A percentile compares a stretch with the other conserved stretches of the same genome.
Conservation (phyloP, 2,329 filamentous ascomycete species). For the Hypocrella siamensis region DNA sequence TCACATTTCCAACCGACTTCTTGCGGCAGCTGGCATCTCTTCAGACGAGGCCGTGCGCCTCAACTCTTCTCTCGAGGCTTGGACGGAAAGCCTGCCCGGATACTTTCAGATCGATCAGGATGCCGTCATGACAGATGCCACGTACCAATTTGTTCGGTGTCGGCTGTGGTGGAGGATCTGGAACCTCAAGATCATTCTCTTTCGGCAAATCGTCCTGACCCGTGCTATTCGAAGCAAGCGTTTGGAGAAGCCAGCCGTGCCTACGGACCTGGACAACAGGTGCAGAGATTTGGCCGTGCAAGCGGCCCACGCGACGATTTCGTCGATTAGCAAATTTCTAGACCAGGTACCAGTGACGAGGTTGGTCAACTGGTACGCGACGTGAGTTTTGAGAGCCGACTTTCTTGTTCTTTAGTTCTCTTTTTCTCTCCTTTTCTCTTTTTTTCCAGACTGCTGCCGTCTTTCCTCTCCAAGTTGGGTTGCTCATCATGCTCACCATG, state of each 20-base stretch:
- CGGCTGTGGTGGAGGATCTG: conserved; percentile 17
- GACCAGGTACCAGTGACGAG: conserved; percentile 7
- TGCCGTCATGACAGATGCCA: conserved; percentile 5
- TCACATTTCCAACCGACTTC: conserved; percentile 14
- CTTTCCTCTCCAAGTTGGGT: not conserved
- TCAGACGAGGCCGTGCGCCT: conserved; percentile 11
- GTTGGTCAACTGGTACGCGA: conserved; percentile 16
- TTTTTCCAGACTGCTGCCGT: not conserved
- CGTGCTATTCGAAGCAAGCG: conserved; percentile 9
- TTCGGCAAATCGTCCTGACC: conserved; percentile 13
- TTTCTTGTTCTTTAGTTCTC: not conserved
- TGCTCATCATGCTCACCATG: conserved; percentile 2
- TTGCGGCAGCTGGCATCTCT: conserved; percentile 11
- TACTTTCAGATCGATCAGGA: conserved; percentile 10
- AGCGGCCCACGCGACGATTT: conserved; percentile 12
- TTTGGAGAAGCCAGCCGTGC: conserved; percentile 1
- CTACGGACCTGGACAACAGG: conserved; percentile 8
- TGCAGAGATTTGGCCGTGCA: conserved; percentile 10
- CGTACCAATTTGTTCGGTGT: conserved; percentile 11
- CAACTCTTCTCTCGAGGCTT: conserved; percentile 10
- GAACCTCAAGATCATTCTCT: conserved; percentile 16
- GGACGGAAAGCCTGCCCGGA: conserved; percentile 11
- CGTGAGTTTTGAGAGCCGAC: conserved; percentile 6
- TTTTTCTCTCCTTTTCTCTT: not conserved
- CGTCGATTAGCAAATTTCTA: conserved; percentile 11